Evolutionary conservation across 2,329 filamentous ascomycete species (phyloP).

Genomic region (Rasamsonia emersonii): DNA sequence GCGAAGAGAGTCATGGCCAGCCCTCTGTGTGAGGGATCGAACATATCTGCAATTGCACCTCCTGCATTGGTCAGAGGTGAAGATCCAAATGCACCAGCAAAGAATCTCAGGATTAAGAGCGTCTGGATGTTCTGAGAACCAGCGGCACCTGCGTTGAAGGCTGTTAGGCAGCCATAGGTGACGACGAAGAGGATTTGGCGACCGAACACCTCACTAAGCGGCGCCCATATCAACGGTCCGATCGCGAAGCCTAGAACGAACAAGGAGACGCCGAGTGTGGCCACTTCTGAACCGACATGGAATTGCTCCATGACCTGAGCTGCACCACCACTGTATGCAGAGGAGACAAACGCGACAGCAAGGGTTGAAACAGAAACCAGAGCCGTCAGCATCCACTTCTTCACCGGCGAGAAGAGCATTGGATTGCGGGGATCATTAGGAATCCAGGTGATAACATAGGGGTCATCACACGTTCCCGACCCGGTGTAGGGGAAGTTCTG

Average conservation of each 20-base stretch:
- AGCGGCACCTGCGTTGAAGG: slow-evolving; percentile 51
- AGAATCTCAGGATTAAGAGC: slow-evolving; percentile 53
- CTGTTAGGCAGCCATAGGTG: slow-evolving; percentile 47
- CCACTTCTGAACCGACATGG: slow-evolving; percentile 32
- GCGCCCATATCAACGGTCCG: slow-evolving; percentile 51
- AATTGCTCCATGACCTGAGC: slow-evolving; percentile 27
- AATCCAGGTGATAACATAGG: slow-evolving; percentile 34
- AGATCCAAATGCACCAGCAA: slow-evolving; percentile 37
- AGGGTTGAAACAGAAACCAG: slow-evolving; percentile 31
- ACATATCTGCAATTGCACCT: slow-evolving; percentile 41
- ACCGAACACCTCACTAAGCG: slow-evolving; percentile 53
- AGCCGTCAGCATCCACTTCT: slow-evolving; percentile 33
- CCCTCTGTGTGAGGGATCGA: slow-evolving; percentile 31
- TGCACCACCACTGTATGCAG: slow-evolving; percentile 32
- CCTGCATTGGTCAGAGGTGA: slow-evolving; percentile 38
- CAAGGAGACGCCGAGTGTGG: neutral
- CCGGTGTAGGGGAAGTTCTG: slow-evolving; percentile 24
- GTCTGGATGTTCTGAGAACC: slow-evolving; percentile 48
- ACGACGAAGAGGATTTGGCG: slow-evolving; percentile 50
- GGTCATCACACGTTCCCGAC: slow-evolving; percentile 32
- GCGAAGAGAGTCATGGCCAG: slow-evolving; percentile 35
- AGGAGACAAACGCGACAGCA: slow-evolving; percentile 35
- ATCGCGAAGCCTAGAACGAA: slow-evolving; percentile 50
- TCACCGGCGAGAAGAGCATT: slow-evolving; percentile 21
- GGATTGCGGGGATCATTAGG: slow-evolving; percentile 35